These are phyloP conservation scores for Trichophyton rubrum DNA, from an alignment of 2,329 filamentous ascomycete genomes.

Conservation along the genomic window DNA sequence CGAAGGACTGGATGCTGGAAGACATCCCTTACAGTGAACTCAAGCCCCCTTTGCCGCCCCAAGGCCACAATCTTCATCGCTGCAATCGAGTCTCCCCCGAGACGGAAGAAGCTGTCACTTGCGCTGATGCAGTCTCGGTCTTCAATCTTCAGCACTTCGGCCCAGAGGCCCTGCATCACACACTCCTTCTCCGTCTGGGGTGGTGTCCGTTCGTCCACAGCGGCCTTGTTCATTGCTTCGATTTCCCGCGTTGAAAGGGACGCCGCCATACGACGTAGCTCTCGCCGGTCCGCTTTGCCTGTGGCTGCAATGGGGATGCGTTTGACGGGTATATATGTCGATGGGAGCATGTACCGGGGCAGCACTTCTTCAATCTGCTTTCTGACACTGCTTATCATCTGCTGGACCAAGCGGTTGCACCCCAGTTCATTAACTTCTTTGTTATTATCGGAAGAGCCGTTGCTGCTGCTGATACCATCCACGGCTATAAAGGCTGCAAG, in stretches of 20 bases:
- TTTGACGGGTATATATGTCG: background rate
- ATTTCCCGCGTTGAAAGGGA: background rate
- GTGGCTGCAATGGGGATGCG: background rate
- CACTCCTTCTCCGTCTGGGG: background rate
- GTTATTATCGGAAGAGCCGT: background rate
- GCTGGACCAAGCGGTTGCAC: background rate
- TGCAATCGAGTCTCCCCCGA: constrained; percentile 29
- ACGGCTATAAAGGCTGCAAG: background rate
- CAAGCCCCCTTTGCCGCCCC: background rate
- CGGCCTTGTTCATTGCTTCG: background rate
- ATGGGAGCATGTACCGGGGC: constrained; percentile 21
- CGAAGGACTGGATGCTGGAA: constrained; percentile 17
- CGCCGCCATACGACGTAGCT: constrained; percentile 2
- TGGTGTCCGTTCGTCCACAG: background rate
- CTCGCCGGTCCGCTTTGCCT: background rate
- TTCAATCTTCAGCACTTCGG: background rate
- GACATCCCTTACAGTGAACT: constrained; percentile 7
- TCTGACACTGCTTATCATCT: constrained; percentile 6
- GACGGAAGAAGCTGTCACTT: constrained; percentile 6
- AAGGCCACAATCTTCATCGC: constrained; percentile 20
- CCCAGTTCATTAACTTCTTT: background rate
- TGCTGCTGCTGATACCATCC: background rate
- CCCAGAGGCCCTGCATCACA: background rate
- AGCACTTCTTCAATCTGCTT: constrained; percentile 14
- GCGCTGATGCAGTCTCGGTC: background rate